Percentiles rank a stretch among this genome's conserved stretches.
Evolutionary conservation across 1,284 basidiomycete genomes (phyloP).

Genomic region (Heimioporus retisporus): DNA sequence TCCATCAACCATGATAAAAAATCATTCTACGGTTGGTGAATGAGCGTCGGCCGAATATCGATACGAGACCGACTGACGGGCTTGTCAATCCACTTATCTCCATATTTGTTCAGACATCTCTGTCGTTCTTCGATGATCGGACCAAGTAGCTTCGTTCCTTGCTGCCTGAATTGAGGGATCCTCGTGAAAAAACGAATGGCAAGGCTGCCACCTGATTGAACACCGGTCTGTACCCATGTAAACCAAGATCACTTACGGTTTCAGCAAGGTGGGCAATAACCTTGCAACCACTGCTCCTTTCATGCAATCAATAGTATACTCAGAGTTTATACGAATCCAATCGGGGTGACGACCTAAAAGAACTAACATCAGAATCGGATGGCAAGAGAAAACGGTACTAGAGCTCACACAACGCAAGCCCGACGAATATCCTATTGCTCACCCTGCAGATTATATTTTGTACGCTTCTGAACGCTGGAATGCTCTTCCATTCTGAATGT

Average conservation of each 20-base stretch:
- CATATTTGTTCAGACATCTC: slow-evolving; percentile 41
- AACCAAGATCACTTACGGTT: slow-evolving; percentile 39
- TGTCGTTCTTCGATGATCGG: slow-evolving; percentile 51
- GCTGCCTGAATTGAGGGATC: not conserved
- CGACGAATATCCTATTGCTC: slow-evolving; percentile 53
- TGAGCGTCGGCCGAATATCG: not conserved
- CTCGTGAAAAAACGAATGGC: slow-evolving; percentile 4
- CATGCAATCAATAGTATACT: slow-evolving; percentile 45
- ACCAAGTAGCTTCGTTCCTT: slow-evolving; percentile 37
- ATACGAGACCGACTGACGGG: slow-evolving; percentile 40
- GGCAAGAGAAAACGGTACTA: too few relatives aligned
- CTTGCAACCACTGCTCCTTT: slow-evolving; percentile 39
- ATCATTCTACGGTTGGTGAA: slow-evolving; percentile 46
- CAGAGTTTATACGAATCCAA: slow-evolving; percentile 47
- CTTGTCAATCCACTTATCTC: slow-evolving; percentile 49
- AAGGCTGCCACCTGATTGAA: slow-evolving; percentile 4
- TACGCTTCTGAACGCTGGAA: slow-evolving; percentile 28
- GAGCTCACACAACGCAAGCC: slow-evolving; percentile 37
- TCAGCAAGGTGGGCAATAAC: slow-evolving; percentile 50
- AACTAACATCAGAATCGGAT: not conserved
- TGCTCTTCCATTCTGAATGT: slow-evolving; percentile 42
- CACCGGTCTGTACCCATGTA: not conserved
- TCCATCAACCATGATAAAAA: slow-evolving; percentile 59
- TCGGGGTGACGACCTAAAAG: slow-evolving; percentile 37
- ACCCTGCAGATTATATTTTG: slow-evolving; percentile 43